A percentile compares a stretch with the other conserved stretches of the same genome.
Evolutionary conservation across 2,329 filamentous ascomycete species (phyloP).

Genomic region (Pestalotiopsis sp.): DNA sequence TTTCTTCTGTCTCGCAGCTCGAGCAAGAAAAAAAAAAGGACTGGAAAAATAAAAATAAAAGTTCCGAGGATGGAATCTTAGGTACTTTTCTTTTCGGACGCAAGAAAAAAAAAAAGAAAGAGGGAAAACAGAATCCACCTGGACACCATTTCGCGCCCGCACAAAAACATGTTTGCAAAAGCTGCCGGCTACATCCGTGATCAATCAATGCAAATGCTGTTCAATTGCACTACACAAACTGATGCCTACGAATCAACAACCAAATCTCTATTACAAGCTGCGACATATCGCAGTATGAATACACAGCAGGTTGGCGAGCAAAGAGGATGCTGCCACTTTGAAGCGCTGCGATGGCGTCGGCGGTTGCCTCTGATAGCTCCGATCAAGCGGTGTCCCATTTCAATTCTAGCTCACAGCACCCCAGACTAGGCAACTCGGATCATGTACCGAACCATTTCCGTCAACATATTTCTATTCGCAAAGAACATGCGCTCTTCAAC

Average conservation of each 20-base stretch:
- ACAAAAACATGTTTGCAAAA: not conserved
- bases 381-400: not conserved
- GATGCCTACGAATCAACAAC: no score
- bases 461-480: no score
- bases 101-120: not conserved
- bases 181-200: not conserved
- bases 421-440: not conserved
- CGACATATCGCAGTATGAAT: no score
- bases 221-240: no score
- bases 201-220: no score
- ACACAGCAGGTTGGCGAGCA: no score
- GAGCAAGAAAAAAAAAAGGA: not conserved
- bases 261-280: no score
- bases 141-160: not conserved
- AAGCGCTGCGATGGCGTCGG: not conserved
- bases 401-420: not conserved
- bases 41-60: conserved; percentile 6
- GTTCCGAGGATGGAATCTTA: not conserved
- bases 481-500: no score
- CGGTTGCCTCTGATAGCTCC: not conserved
- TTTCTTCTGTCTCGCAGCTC: not conserved
- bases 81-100: conserved; percentile 1
- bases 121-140: not conserved
- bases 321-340: not conserved
- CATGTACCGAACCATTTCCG: not conserved